Percentiles rank a stretch among this genome's conserved stretches.
phyloP scores from a whole-genome alignment of 2,329 filamentous ascomycete genomes.

The Ampelomyces quisqualis region DNA sequence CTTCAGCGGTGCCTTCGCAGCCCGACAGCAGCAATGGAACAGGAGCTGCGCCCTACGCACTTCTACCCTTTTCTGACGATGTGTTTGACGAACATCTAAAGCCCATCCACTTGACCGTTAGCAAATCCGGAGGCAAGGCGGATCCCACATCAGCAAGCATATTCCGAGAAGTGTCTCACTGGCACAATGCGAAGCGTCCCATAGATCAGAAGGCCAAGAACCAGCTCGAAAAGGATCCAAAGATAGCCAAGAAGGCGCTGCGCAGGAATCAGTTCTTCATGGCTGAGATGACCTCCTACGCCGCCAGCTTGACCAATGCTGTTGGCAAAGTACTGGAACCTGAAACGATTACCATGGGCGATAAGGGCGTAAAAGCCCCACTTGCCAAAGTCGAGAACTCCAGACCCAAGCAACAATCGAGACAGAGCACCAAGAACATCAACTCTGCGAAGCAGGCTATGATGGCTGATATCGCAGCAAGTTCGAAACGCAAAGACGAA shows the following conservation, averaged over 20 bases:
- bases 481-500: constrained; percentile 47
- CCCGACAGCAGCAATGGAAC: constrained; percentile 9
- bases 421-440: constrained; percentile 33
- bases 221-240: constrained; percentile 35
- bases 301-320: constrained; percentile 67
- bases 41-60: constrained; percentile 25
- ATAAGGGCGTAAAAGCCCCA: constrained; percentile 1
- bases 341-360: constrained; percentile 59
- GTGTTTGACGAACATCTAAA: constrained; percentile 52
- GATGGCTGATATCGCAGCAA: constrained; percentile 46
- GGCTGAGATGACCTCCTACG: constrained; percentile 67
- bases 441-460: constrained; percentile 47
- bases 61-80: constrained; percentile 52
- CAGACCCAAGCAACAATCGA: constrained; percentile 24
- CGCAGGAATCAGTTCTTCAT: constrained; percentile 64
- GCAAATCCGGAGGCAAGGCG: constrained; percentile 23
- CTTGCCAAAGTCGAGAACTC: constrained; percentile 13
- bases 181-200: constrained; percentile 61
- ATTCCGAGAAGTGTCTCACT: constrained; percentile 57
- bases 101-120: constrained; percentile 46
- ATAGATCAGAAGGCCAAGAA: constrained; percentile 46
- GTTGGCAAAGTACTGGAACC: constrained; percentile 64
- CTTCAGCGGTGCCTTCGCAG: not conserved
- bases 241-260: constrained; percentile 38
- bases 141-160: constrained; percentile 43